These are phyloP conservation scores for Nicotiana noctiflora DNA, from an alignment of 257 asterid species.

Conservation along the genomic window DNA sequence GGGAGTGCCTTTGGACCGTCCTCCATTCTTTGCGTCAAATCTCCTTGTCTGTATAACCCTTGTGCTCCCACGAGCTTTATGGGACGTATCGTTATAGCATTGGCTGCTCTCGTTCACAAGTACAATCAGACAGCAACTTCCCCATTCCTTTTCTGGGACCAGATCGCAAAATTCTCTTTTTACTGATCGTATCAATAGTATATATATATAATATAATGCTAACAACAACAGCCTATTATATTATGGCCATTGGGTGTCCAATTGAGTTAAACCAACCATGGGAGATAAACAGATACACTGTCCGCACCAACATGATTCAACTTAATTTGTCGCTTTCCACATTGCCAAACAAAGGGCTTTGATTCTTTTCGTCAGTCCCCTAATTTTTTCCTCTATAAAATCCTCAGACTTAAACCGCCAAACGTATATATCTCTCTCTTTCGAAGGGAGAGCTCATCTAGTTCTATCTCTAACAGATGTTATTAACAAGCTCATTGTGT, in stretches of 20 bases:
- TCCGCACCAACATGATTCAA: background rate
- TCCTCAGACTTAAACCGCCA: background rate
- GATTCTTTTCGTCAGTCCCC: background rate
- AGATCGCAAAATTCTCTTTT: too few relatives aligned
- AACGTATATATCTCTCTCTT: too few relatives aligned
- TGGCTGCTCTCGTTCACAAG: background rate
- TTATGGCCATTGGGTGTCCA: too few relatives aligned
- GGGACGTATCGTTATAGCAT: background rate
- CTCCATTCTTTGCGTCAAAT: background rate
- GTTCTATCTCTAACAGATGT: background rate
- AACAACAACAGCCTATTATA: too few relatives aligned
- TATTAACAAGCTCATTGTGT: background rate
- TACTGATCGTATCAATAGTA: too few relatives aligned
- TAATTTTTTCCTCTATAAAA: background rate
- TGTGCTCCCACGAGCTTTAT: background rate
- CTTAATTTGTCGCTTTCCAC: too few relatives aligned
- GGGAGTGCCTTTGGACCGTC: background rate
- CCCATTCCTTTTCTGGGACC: background rate
- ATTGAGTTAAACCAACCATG: too few relatives aligned
- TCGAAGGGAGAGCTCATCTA: background rate
- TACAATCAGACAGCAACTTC: background rate
- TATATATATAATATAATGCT: too few relatives aligned
- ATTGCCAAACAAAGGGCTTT: background rate
- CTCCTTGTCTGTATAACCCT: background rate
- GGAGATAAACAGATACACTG: too few relatives aligned